A percentile compares a stretch with the other conserved stretches of the same genome.
These are phyloP conservation scores for Chrysoporthe cubensis DNA, from an alignment of 2,329 filamentous ascomycete species.

Conservation along the genomic window DNA sequence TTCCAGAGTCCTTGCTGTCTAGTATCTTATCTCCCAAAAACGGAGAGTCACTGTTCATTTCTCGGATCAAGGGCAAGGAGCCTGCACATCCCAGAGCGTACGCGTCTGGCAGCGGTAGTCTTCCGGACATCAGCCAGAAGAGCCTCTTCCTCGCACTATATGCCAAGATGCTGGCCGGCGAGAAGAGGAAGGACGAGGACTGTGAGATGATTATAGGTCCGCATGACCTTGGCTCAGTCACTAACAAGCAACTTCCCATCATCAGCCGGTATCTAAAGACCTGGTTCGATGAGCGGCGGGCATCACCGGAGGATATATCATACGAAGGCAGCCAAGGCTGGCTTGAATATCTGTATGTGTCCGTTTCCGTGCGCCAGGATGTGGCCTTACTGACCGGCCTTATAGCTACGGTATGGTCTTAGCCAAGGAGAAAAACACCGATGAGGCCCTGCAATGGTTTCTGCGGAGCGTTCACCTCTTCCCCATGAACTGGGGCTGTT, in stretches of 20 bases:
- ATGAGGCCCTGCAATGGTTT: conserved; percentile 83
- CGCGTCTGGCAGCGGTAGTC: conserved; percentile 28
- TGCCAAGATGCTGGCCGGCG: conserved; percentile 88
- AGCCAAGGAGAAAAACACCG: conserved; percentile 87
- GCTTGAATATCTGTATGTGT: conserved; percentile 74
- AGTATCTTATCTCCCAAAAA: conserved; percentile 60
- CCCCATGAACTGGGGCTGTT: conserved; percentile 96
- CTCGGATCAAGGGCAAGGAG: conserved; percentile 68
- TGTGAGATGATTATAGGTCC: conserved; percentile 97
- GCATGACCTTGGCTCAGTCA: conserved; percentile 80
- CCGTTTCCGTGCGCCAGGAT: background rate
- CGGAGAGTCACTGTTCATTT: conserved; percentile 42
- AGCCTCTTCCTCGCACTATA: conserved; percentile 91
- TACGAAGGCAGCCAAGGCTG: conserved; percentile 76
- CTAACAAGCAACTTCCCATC: conserved; percentile 81
- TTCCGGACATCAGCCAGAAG: conserved; percentile 78
- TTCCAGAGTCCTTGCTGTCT: conserved; percentile 78
- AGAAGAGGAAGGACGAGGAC: conserved; percentile 96
- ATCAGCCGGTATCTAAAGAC: conserved; percentile 77
- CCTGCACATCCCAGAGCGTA: conserved; percentile 32
- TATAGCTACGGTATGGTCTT: conserved; percentile 82
- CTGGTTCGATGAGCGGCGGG: conserved; percentile 74
- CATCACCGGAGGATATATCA: conserved; percentile 59
- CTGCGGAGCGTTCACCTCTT: conserved; percentile 85
- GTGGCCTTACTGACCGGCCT: conserved; percentile 7